Evolutionary conservation across 2,329 filamentous ascomycete genomes (phyloP).

Genomic region (Alternaria brassicicola): DNA sequence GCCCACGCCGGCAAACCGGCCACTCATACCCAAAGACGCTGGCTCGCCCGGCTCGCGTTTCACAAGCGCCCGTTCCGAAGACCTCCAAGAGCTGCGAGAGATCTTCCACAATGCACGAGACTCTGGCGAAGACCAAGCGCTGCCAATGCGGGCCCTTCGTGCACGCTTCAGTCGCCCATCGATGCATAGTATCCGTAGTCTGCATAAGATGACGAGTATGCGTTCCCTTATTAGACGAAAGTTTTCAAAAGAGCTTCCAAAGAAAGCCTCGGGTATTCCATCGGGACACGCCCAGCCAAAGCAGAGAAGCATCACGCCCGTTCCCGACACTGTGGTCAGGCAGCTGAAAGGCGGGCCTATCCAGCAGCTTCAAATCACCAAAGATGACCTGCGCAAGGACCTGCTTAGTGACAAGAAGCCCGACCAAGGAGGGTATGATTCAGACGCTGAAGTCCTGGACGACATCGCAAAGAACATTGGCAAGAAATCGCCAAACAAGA

Average conservation of each 20-base stretch:
- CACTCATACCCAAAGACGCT: conserved; percentile 26
- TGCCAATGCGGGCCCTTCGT: conserved; percentile 23
- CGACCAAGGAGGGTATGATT: conserved; percentile 47
- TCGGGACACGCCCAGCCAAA: conserved; percentile 6
- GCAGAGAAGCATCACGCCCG: conserved; percentile 12
- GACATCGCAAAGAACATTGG: conserved; percentile 40
- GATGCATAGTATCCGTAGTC: conserved; percentile 40
- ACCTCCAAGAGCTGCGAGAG: conserved; percentile 42
- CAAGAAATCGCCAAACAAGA: conserved; percentile 39
- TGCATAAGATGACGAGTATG: conserved; percentile 46
- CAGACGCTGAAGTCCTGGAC: conserved; percentile 45
- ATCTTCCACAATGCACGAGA: conserved; percentile 42
- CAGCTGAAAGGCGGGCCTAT: conserved; percentile 24
- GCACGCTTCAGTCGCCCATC: conserved; percentile 35
- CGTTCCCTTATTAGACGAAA: conserved; percentile 43
- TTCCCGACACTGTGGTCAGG: conserved; percentile 35
- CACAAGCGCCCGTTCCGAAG: conserved; percentile 40
- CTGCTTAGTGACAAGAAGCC: conserved; percentile 41
- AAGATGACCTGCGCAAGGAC: conserved; percentile 40
- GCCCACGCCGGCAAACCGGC: conserved; percentile 34
- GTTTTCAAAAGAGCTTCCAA: conserved; percentile 37
- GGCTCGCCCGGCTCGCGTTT: conserved; percentile 34
- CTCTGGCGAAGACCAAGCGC: conserved; percentile 10
- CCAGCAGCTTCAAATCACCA: conserved; percentile 39
- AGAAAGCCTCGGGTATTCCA: conserved; percentile 13